Percentiles rank a stretch among this genome's conserved stretches.
These are phyloP conservation scores for Cyclotella distinguenda DNA, from an alignment of 108 stramenopile species.

Conservation along the genomic window DNA sequence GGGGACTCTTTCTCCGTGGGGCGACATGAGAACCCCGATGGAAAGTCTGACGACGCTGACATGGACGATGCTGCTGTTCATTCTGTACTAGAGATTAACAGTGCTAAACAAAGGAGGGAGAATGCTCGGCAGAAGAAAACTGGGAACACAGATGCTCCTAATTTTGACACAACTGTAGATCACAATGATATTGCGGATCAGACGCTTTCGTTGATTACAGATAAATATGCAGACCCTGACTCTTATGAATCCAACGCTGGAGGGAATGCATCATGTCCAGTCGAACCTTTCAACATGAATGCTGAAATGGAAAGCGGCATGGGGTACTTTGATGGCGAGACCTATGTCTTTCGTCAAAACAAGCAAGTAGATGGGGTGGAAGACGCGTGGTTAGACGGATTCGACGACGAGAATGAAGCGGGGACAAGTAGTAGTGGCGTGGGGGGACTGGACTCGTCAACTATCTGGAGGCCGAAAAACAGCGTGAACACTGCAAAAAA, in stretches of 20 bases:
- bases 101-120: slow-evolving; percentile 33
- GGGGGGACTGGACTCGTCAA: slow-evolving; percentile 34
- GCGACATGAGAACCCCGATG: not conserved
- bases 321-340: slow-evolving; percentile 86
- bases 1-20: slow-evolving; percentile 29
- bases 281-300: slow-evolving; percentile 87
- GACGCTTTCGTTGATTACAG: slow-evolving; percentile 36
- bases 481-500: slow-evolving; percentile 1
- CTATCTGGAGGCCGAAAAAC: slow-evolving; percentile 28
- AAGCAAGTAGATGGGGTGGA: slow-evolving; percentile 56
- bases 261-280: slow-evolving; percentile 42
- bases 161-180: not conserved
- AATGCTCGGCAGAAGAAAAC: slow-evolving; percentile 27
- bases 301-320: slow-evolving; percentile 73
- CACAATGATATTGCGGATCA: slow-evolving; percentile 7
- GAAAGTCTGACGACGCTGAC: slow-evolving; percentile 10
- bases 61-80: slow-evolving; percentile 26
- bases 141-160: not conserved
- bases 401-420: slow-evolving; percentile 43
- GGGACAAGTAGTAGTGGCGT: slow-evolving; percentile 20
- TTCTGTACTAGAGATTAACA: slow-evolving; percentile 22
- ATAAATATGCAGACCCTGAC: slow-evolving; percentile 33
- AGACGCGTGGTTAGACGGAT: slow-evolving; percentile 80
- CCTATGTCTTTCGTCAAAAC: slow-evolving; percentile 74
- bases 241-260: slow-evolving; percentile 44